Conservation (phyloP, 2,329 filamentous ascomycete species). For the Aureobasidium sp. region DNA sequence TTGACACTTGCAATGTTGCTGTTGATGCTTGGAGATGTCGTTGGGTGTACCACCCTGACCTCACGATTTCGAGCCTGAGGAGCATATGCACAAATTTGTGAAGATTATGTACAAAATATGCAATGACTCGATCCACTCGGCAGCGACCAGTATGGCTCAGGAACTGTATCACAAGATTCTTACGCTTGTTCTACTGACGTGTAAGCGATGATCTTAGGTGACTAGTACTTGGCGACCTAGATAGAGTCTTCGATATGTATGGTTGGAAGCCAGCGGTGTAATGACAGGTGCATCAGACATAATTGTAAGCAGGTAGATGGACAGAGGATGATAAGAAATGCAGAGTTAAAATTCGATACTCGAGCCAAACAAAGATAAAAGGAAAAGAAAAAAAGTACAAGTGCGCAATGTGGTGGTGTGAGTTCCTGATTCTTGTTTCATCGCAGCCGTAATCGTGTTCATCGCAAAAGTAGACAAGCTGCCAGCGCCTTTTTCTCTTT, state of each 20-base stretch:
- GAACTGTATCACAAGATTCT: no score
- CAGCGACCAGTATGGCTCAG: no score
- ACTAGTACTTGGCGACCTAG: no score
- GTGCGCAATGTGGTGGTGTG: background rate
- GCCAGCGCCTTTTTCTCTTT: conserved; percentile 5
- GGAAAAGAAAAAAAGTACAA: background rate
- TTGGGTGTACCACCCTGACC: background rate
- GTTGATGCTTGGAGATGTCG: background rate
- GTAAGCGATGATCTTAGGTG: no score
- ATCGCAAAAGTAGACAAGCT: background rate
- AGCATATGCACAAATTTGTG: background rate
- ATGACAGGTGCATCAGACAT: background rate
- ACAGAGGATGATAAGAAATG: background rate
- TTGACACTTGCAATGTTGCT: background rate
- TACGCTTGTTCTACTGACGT: no score
- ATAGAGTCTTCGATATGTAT: no score
- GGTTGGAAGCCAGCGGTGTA: no score
- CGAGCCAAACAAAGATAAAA: background rate
- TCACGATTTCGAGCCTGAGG: rapidly evolving
- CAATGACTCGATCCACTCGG: no score
- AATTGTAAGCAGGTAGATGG: background rate
- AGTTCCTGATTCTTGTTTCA: background rate
- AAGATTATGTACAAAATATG: no score
- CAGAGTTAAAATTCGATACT: background rate
- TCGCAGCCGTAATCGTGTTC: conserved; percentile 1